Conservation (phyloP, 371 early-diverging fungal genomes). For the Rhizopus arrhizus region DNA sequence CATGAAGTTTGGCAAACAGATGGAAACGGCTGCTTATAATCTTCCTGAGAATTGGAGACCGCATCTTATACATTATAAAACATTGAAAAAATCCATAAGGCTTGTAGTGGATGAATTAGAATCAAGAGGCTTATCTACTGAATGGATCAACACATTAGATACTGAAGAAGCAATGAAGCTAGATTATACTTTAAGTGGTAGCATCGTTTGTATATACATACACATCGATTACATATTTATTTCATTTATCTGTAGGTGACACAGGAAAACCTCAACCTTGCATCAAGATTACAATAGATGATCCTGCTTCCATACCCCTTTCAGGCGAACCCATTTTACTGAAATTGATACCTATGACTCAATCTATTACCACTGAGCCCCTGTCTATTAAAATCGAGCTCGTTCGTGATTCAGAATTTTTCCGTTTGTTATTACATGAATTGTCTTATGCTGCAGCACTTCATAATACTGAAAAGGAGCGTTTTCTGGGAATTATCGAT, state of each 20-base stretch:
- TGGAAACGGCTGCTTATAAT: conserved; percentile 60
- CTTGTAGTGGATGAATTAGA: conserved; percentile 70
- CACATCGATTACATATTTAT: not conserved
- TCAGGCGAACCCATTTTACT: conserved; percentile 18
- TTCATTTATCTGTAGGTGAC: not conserved
- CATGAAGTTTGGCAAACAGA: conserved; percentile 56
- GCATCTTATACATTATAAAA: conserved; percentile 70
- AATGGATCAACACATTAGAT: conserved; percentile 33
- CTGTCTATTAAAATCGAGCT: conserved; percentile 51
- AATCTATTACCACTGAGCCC: conserved; percentile 20
- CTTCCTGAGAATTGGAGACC: conserved; percentile 73
- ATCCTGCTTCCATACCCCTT: conserved; percentile 20
- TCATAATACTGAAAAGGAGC: conserved; percentile 40
- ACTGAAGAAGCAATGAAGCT: conserved; percentile 32
- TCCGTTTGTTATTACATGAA: conserved; percentile 54
- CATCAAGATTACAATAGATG: conserved; percentile 40
- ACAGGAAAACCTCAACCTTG: conserved; percentile 44
- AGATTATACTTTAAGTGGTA: conserved; percentile 53
- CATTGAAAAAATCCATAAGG: conserved; percentile 69
- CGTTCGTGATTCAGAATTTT: conserved; percentile 60
- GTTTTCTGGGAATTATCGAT: conserved; percentile 45
- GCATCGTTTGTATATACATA: not conserved
- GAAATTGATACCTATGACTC: conserved; percentile 20
- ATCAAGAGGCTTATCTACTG: conserved; percentile 38
- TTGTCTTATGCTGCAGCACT: conserved; percentile 50